Evolutionary conservation across 2,329 filamentous ascomycete species (phyloP), one percentile per base, ranked within the genome.

Genomic region (Nemania bipapillata): DNA sequence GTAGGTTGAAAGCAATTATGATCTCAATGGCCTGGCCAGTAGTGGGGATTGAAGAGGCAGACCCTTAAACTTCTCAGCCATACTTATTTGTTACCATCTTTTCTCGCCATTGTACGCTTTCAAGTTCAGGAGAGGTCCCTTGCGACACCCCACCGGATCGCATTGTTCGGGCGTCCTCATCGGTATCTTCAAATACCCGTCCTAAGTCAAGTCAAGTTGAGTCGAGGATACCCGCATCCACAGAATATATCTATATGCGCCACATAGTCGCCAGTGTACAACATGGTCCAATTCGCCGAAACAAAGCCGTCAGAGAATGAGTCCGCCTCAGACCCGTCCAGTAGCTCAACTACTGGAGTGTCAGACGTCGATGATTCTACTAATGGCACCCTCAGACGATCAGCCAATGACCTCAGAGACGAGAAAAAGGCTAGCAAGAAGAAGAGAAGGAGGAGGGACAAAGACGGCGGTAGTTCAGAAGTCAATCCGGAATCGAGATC

Each of bases 361-460:
- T 78, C 77, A 9, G 77, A 79, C 62, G 64, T 77, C 55, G 78
- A 80, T 35, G 78, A 79, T 63, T 75, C 76, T 9, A 72, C 71
- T 66, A 75, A 76, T 63, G 77, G 73, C 60, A 72, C 65, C 65
- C 66, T 63, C 11, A 74, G 59, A 40, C 66, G 42, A 24, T 57
- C 30, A 4, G 54, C 47, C 12, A 59, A 60, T 52, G 55, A 68
- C 63, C 74, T 69, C 35, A 70, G 67, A 49, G 70, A 75, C 61
- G 67, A 77, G 35, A 77, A 75, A 66, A 81, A 78, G 67, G 77
- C 78, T 4, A 71, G 61, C 28, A 80, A 77, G 72, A 77, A 77
- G 63, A 73, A 74, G 56, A 77, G 68, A 60, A 72, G 68, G 53
- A 74, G 73, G 65, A 70, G 77, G 35, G 52, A 70, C 3, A 76